Evolutionary conservation across 176 grass and related monocot genomes (phyloP), one percentile per base, ranked within the genome.

Genomic region (Rhynchospora pubera): DNA sequence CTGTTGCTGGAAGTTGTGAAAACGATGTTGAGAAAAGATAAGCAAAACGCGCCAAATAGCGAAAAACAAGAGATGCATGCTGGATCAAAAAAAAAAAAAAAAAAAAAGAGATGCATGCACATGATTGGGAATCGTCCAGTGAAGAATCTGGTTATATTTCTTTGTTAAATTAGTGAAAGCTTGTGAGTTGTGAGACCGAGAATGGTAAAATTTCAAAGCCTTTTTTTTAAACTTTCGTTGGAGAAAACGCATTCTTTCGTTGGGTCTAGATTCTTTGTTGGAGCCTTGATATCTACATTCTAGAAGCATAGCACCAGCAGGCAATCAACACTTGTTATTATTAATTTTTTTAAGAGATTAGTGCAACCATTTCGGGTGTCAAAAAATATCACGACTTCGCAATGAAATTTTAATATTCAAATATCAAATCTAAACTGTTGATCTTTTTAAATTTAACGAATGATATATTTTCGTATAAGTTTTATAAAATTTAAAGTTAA

Each of bases 241-340:
- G 23, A 5, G 50, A 50, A 46, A 8, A 7, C 28, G 15, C 28
- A 15, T 53, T 75, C 11, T 75, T 23, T 53, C 48, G 9, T 55
- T 0, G 71, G 52, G 11, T 55, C 22, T 56, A 77, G 72, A 77
- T 77, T 55, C 48, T 77, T 77, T 56, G 13, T 55, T 6, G 50
- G 47, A 24, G 21, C 0, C 24, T 56, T 55, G 12, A 77, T 51
- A 26, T 77, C 24, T 30, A 30, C 48, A 16, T 77, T 56, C 50
- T 77, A 77, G 72, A 77, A 77, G 69, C 9, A 51, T 51, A 74
- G 72, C 72, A 76, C 48, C 6, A 76, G 72, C 48, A 32, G 48
- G 13, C 48, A 32, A 76, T 76, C 24, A 4, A 15, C 48, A 56
- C 16, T 34, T 56, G 14, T 55, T 18, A 77, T 34, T 56, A 18